Conservation (phyloP, 2,329 filamentous ascomycete species). For the Colletotrichum godetiae region DNA sequence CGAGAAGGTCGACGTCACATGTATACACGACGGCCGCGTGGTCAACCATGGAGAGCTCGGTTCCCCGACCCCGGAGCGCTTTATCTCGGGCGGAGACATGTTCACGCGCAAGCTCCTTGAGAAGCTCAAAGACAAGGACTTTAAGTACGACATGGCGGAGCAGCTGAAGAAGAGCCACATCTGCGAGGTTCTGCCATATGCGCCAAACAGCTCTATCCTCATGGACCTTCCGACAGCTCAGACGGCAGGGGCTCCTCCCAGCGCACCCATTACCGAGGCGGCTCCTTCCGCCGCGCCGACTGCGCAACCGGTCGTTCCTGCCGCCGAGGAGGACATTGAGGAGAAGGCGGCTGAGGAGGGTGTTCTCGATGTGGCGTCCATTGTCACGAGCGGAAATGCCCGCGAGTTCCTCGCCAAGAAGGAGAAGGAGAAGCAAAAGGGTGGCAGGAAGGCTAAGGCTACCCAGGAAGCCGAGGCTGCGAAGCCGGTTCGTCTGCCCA, state of each 20-base stretch:
- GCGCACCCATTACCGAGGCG: slow-evolving; percentile 47
- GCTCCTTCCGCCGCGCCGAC: slow-evolving; percentile 47
- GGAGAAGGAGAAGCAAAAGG: slow-evolving; percentile 79
- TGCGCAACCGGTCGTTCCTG: slow-evolving; percentile 38
- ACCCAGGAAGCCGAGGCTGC: slow-evolving; percentile 67
- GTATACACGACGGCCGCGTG: slow-evolving; percentile 84
- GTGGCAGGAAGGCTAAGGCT: slow-evolving; percentile 62
- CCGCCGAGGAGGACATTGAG: slow-evolving; percentile 46
- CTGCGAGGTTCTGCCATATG: slow-evolving; percentile 74
- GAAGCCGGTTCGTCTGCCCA: slow-evolving; percentile 73
- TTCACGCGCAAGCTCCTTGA: slow-evolving; percentile 81
- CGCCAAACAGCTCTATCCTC: slow-evolving; percentile 53
- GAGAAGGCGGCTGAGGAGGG: slow-evolving; percentile 66
- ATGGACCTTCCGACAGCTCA: slow-evolving; percentile 59
- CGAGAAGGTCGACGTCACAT: slow-evolving; percentile 92
- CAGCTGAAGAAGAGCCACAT: slow-evolving; percentile 75
- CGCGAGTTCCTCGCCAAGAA: slow-evolving; percentile 86
- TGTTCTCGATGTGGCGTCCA: slow-evolving; percentile 85
- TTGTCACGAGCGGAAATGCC: slow-evolving; percentile 84
- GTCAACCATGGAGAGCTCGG: slow-evolving; percentile 74
- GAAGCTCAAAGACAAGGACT: slow-evolving; percentile 70
- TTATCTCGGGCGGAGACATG: slow-evolving; percentile 83
- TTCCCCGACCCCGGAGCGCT: slow-evolving; percentile 60
- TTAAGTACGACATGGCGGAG: slow-evolving; percentile 75
- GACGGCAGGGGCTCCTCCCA: slow-evolving; percentile 40